A percentile compares a stretch with the other conserved stretches of the same genome.
Evolutionary conservation across 2,329 filamentous ascomycete species (phyloP).

Genomic region (Clarireedia paspali): DNA sequence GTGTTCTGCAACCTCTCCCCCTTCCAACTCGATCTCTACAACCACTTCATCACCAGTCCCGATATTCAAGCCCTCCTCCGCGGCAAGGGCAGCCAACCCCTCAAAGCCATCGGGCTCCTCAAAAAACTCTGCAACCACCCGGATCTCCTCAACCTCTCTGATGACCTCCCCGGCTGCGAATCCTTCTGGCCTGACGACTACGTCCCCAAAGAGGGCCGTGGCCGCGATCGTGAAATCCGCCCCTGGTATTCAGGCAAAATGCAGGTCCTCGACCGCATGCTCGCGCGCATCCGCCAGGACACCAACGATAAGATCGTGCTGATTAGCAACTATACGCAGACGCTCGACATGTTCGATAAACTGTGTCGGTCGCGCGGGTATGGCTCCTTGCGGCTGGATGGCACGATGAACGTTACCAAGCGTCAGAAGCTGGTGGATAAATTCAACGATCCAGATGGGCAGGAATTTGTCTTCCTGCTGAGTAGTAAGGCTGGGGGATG

Average conservation of each 20-base stretch:
- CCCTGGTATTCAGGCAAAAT: conserved; percentile 98
- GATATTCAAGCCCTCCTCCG: conserved; percentile 87
- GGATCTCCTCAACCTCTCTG: conserved; percentile 75
- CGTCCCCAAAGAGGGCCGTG: conserved; percentile 77
- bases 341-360: conserved; percentile 86
- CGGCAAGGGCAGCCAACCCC: conserved; percentile 89
- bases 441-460: conserved; percentile 88
- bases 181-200: conserved; percentile 77
- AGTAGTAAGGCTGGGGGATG: conserved; percentile 96
- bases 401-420: conserved; percentile 97
- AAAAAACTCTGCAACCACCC: conserved; percentile 99
- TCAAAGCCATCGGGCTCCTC: conserved; percentile 92
- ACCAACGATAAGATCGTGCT: conserved; percentile 99
- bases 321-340: conserved; percentile 97
- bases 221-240: conserved; percentile 85
- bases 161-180: conserved; percentile 84
- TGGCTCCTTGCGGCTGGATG: conserved; percentile 81
- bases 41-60: conserved; percentile 92
- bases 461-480: conserved; percentile 90
- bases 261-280: conserved; percentile 96
- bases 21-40: conserved; percentile 90
- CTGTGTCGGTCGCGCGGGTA: conserved; percentile 81
- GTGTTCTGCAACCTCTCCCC: conserved; percentile 94
- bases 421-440: conserved; percentile 94
- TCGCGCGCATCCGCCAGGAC: conserved; percentile 87